Percentiles rank a stretch among this genome's conserved stretches.
phyloP scores from a whole-genome alignment of 208 protist genomes.

The Wallacemonas sp. region DNA sequence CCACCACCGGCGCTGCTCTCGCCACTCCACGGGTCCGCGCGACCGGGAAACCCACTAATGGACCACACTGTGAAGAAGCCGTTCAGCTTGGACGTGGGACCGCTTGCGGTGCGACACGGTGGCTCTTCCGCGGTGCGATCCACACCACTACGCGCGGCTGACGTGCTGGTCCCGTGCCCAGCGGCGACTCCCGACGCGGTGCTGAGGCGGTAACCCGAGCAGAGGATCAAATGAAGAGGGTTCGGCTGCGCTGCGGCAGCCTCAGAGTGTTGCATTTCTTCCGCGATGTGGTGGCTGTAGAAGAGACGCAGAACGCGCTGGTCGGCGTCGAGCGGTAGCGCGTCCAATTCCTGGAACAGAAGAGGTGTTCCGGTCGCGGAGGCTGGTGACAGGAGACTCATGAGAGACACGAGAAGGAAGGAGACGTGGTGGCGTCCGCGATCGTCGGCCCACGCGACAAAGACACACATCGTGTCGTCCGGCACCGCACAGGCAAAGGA shows the following conservation, averaged over 20 bases:
- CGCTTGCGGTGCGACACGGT: slow-evolving; percentile 15
- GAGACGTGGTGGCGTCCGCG: slow-evolving; percentile 35
- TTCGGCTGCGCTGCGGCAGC: background rate
- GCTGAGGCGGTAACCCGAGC: background rate
- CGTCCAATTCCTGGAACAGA: slow-evolving; percentile 26
- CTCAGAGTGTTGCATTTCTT: background rate
- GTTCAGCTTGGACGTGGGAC: slow-evolving; percentile 9
- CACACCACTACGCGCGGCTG: slow-evolving; percentile 6
- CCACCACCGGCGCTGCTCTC: background rate
- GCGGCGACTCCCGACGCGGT: background rate
- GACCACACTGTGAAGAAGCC: slow-evolving; percentile 18
- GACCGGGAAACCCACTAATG: background rate
- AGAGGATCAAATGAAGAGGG: slow-evolving; percentile 10
- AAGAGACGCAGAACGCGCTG: slow-evolving; percentile 52
- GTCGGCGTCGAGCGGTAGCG: slow-evolving; percentile 22
- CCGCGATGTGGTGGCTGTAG: slow-evolving; percentile 30
- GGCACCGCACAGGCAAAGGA: background rate
- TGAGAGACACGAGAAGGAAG: slow-evolving; percentile 37
- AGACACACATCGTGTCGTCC: slow-evolving; percentile 27
- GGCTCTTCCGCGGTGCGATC: slow-evolving; percentile 15
- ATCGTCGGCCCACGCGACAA: slow-evolving; percentile 49
- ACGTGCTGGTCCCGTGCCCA: slow-evolving; percentile 1
- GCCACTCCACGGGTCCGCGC: background rate
- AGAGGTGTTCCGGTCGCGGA: background rate
- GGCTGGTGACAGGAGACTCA: slow-evolving; percentile 20